Evolutionary conservation across 495 filamentous ascomycete genomes (phyloP).

Genomic region (Polyplosphaeria fusca): DNA sequence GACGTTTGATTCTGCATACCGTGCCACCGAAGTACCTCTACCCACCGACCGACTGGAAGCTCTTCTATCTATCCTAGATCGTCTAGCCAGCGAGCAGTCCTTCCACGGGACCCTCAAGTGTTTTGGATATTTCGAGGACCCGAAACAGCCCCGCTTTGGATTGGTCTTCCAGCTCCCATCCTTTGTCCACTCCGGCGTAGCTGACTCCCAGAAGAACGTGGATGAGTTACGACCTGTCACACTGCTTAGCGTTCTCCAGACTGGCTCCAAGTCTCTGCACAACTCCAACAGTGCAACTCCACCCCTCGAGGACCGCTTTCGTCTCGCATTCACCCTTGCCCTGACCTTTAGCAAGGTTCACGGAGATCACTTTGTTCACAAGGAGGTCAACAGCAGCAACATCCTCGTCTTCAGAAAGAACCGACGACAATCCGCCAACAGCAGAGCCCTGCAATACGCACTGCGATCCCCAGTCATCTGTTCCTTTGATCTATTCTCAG

Average conservation of each 20-base stretch:
- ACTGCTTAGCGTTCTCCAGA: slow-evolving; percentile 57
- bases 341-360: slow-evolving; percentile 74
- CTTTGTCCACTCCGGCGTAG: slow-evolving; percentile 47
- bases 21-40: slow-evolving; percentile 59
- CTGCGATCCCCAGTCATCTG: slow-evolving; percentile 73
- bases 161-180: slow-evolving; percentile 78
- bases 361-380: slow-evolving; percentile 71
- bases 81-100: slow-evolving; percentile 51
- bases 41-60: slow-evolving; percentile 63
- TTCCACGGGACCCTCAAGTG: slow-evolving; percentile 63
- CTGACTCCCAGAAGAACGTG: slow-evolving; percentile 49
- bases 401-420: slow-evolving; percentile 69
- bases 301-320: slow-evolving; percentile 74
- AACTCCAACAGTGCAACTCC: slow-evolving; percentile 49
- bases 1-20: slow-evolving; percentile 60
- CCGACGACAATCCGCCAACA: slow-evolving; percentile 34
- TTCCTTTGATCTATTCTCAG: slow-evolving; percentile 77
- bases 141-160: slow-evolving; percentile 70
- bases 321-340: slow-evolving; percentile 74
- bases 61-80: slow-evolving; percentile 54
- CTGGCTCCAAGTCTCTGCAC: slow-evolving; percentile 45
- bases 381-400: slow-evolving; percentile 75
- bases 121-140: slow-evolving; percentile 82
- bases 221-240: slow-evolving; percentile 47
- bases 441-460: slow-evolving; percentile 28